These are phyloP conservation scores for Neopestalotiopsis sp. DNA, from an alignment of 2,329 filamentous ascomycete genomes.

Conservation along the genomic window DNA sequence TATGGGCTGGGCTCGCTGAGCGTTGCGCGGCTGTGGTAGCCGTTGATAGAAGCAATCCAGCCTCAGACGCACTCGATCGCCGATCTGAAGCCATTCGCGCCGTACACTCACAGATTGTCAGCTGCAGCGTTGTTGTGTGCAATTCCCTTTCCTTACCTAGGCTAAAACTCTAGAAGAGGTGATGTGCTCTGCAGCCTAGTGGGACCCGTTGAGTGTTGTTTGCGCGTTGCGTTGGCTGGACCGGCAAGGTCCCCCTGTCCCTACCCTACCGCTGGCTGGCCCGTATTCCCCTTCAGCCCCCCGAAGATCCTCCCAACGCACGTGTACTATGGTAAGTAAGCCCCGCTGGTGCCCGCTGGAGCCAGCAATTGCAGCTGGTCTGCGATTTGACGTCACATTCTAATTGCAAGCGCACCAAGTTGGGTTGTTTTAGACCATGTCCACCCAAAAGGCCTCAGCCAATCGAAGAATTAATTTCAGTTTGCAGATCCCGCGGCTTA, in stretches of 20 bases:
- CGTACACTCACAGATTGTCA: neutral
- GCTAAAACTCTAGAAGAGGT: neutral
- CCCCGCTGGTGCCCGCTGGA: neutral
- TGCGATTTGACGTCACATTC: neutral
- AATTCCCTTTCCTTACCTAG: neutral
- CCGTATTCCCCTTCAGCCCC: neutral
- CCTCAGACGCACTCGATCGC: neutral
- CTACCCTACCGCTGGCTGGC: neutral
- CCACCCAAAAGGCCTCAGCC: neutral
- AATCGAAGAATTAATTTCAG: neutral
- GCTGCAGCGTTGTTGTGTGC: neutral
- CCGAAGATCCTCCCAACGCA: neutral
- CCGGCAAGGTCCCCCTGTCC: no score
- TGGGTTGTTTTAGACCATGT: neutral
- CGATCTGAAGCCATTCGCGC: neutral
- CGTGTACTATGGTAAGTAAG: neutral
- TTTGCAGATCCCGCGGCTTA: neutral
- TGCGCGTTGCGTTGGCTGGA: no score
- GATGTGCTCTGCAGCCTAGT: neutral
- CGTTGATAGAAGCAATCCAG: neutral
- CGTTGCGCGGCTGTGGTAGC: neutral
- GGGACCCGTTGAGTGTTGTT: no score
- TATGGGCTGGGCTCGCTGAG: neutral
- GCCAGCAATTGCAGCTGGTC: neutral
- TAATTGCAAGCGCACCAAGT: neutral